Conservation (phyloP, 129 eudicot genomes). For the Erigeron canadensis region DNA sequence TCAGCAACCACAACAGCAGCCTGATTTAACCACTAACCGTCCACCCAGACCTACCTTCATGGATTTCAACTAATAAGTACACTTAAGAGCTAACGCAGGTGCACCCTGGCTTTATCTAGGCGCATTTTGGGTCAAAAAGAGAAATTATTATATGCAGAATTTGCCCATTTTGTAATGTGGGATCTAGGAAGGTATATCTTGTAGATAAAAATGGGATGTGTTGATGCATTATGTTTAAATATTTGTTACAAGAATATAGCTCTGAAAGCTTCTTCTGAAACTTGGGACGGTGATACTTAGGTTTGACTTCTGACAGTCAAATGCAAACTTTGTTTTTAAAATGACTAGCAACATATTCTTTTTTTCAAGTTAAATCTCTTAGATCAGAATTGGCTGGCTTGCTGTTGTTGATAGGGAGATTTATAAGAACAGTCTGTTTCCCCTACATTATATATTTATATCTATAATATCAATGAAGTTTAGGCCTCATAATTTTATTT, state of each 20-base stretch:
- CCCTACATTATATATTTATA: no score
- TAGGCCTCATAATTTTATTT: no score
- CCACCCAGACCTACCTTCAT: slow-evolving; percentile 54
- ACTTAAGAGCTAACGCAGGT: slow-evolving; percentile 10
- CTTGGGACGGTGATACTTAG: slow-evolving; percentile 21
- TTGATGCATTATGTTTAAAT: slow-evolving; percentile 15
- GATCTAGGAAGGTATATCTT: slow-evolving; percentile 14
- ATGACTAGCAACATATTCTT: not conserved
- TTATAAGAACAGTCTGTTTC: no score
- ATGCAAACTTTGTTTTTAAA: slow-evolving; percentile 9
- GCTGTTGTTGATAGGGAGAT: no score
- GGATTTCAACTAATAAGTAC: slow-evolving; percentile 50
- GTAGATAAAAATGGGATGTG: slow-evolving; percentile 29
- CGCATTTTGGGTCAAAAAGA: not conserved
- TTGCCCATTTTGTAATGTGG: slow-evolving; percentile 17
- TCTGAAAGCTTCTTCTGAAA: slow-evolving; percentile 5
- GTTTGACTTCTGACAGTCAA: slow-evolving; percentile 25
- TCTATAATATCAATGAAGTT: no score
- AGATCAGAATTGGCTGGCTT: not conserved
- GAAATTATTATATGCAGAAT: slow-evolving; percentile 4
- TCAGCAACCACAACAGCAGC: slow-evolving; percentile 49
- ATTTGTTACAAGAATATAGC: slow-evolving; percentile 11
- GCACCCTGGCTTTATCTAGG: slow-evolving; percentile 5
- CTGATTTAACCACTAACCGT: slow-evolving; percentile 37
- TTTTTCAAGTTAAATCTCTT: not conserved